Evolutionary conservation across 2,329 filamentous ascomycete genomes (phyloP), one percentile per base, ranked within the genome.

Genomic region (Colletotrichum ledebouriae): DNA sequence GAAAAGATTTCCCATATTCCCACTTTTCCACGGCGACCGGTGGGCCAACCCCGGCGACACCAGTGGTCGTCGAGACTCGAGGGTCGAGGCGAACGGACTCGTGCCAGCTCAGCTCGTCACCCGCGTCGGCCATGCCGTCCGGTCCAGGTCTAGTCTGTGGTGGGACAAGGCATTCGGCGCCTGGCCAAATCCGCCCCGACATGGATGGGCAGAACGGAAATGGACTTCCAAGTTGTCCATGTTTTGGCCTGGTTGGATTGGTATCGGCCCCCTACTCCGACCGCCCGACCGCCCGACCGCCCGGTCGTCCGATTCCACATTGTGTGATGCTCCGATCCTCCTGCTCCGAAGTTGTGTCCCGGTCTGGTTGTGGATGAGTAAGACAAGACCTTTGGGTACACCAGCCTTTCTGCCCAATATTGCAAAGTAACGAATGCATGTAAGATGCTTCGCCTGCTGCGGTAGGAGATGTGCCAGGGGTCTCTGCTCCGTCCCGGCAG

Each of bases 111-210:
- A 53, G 22, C 39, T 53, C 39, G 47, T 55, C 22, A 20, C 60
- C 17, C 41, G 39, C 57, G 25, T 65, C 61, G 65, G 65, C 41
- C 55, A 65, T 56, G 17, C 65, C 65, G 61, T 55, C 65, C 34
- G 6, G 65, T 33, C 49, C 60, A 49, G 41, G 33, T 50, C 55
- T 44, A 34, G 37, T 15, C 11, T 12, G 37, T 39, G 37, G 65
- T 68, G 61, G 44, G 59, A 59, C 49, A 68, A 65, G 65, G 65
- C 61, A 60, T 65, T 65, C 65, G 65, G 65, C 47, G 34, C 49
- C 34, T 41, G 46, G 2, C 49, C 61, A 65, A 68, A 55, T 49
- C 65, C 65, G 65, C 61, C 7, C 65, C 65, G 65, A 56, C 55
- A 10, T 55, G n/a, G n/a, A 42, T 15, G 11, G 20, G 15, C 13